A percentile compares a stretch with the other conserved stretches of the same genome.
phyloP scores from a whole-genome alignment of 2,329 filamentous ascomycete species.

The Purpureocillium takamizusanense region DNA sequence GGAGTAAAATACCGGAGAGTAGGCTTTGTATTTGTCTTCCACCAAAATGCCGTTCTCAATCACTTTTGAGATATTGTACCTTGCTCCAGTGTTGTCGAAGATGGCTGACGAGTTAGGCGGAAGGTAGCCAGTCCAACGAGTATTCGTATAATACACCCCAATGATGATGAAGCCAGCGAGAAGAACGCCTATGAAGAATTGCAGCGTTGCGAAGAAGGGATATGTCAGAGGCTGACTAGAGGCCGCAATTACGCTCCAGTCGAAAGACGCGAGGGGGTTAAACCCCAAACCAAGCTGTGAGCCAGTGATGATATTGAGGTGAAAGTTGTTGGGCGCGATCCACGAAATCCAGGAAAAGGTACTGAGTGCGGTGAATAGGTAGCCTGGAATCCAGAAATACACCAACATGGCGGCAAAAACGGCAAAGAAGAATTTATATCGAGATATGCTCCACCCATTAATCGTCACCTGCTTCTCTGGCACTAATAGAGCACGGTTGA shows the following conservation, averaged over 20 bases:
- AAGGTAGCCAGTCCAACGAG: conserved; percentile 33
- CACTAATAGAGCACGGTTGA: conserved; percentile 22
- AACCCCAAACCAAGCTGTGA: conserved; percentile 32
- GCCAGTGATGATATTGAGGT: conserved; percentile 31
- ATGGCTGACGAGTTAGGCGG: conserved; percentile 38
- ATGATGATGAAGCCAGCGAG: conserved; percentile 30
- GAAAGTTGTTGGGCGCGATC: conserved; percentile 36
- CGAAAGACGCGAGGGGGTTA: conserved; percentile 40
- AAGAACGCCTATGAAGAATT: conserved; percentile 23
- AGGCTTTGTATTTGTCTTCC: conserved; percentile 23
- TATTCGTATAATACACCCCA: conserved; percentile 33
- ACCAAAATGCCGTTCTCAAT: conserved; percentile 27
- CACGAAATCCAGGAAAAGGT: conserved; percentile 42
- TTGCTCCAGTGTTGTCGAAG: conserved; percentile 32
- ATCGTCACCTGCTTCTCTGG: conserved; percentile 24
- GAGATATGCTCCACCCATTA: conserved; percentile 34
- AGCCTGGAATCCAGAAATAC: conserved; percentile 40
- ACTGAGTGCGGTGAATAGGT: conserved; percentile 31
- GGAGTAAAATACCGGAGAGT: conserved; percentile 23
- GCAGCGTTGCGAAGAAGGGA: conserved; percentile 30
- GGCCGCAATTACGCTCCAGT: conserved; percentile 31
- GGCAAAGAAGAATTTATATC: conserved; percentile 32
- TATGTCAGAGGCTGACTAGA: conserved; percentile 17
- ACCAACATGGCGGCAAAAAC: conserved; percentile 24
- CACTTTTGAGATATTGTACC: conserved; percentile 33